Percentiles rank a stretch among this genome's conserved stretches.
Evolutionary conservation across 2,329 filamentous ascomycete species (phyloP).

Genomic region (Ploettnerulaceae sp.): DNA sequence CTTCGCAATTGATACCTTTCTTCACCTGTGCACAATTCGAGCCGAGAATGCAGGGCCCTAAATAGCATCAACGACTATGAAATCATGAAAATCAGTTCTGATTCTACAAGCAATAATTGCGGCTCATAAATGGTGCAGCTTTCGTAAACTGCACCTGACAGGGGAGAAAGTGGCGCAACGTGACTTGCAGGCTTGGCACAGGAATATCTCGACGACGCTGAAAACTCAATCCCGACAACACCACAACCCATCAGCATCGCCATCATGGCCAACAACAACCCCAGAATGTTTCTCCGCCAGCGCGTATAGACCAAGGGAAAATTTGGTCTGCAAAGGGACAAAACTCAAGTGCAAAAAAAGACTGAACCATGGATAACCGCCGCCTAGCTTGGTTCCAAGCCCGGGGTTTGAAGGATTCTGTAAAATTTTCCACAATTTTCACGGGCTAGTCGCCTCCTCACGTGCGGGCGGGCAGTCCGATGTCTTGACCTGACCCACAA

Average conservation of each 20-base stretch:
- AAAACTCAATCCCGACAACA: conserved; percentile 7
- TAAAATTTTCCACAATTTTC: conserved; percentile 9
- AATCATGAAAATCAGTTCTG: too few relatives aligned
- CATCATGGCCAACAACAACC: neutral
- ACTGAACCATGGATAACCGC: conserved; percentile 6
- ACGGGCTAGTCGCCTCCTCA: conserved; percentile 3
- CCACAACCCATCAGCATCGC: conserved; percentile 5
- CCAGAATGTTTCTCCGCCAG: neutral
- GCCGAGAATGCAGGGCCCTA: too few relatives aligned
- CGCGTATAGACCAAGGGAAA: neutral
- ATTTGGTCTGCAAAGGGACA: neutral
- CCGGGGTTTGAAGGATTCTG: conserved; percentile 14
- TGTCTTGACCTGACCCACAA: conserved; percentile 7
- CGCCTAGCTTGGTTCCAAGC: conserved; percentile 1
- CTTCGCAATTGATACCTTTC: too few relatives aligned
- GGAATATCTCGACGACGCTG: neutral
- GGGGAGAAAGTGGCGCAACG: neutral
- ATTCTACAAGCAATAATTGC: too few relatives aligned
- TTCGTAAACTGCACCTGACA: too few relatives aligned
- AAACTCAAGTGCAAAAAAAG: conserved; percentile 6
- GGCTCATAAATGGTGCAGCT: too few relatives aligned
- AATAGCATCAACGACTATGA: too few relatives aligned
- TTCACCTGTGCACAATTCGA: too few relatives aligned
- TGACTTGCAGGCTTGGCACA: neutral
- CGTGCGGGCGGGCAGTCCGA: too few relatives aligned